A percentile compares a stretch with the other conserved stretches of the same genome.
These are phyloP conservation scores for Nissolia schottii DNA, from an alignment of 306 rosid genomes.

Conservation along the genomic window DNA sequence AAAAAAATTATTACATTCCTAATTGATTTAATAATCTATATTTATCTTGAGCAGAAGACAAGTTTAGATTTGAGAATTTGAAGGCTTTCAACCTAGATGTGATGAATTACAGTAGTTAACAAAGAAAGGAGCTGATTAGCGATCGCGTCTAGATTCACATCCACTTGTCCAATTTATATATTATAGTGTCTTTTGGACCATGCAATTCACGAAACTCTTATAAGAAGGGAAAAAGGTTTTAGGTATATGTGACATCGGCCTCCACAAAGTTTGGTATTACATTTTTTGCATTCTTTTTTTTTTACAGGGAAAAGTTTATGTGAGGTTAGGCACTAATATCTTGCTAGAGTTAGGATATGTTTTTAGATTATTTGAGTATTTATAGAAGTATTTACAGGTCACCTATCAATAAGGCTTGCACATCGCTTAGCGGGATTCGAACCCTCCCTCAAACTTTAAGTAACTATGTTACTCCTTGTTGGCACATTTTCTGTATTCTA, in stretches of 20 bases:
- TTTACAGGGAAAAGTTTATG: too few relatives aligned
- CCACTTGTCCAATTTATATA: neutral
- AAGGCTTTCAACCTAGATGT: conserved; percentile 16
- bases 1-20: neutral
- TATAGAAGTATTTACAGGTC: too few relatives aligned
- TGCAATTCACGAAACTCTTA: conserved; percentile 15
- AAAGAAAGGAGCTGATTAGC: neutral
- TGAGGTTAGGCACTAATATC: too few relatives aligned
- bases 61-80: conserved; percentile 16
- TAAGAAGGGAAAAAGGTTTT: neutral
- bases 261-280: neutral
- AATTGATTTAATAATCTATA: neutral
- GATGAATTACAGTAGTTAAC: conserved; percentile 14
- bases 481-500: neutral
- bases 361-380: too few relatives aligned
- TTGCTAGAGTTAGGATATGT: too few relatives aligned
- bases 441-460: too few relatives aligned
- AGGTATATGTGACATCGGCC: conserved; percentile 5
- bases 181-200: neutral
- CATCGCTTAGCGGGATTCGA: too few relatives aligned
- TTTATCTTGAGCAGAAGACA: conserved; percentile 10
- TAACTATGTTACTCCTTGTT: too few relatives aligned
- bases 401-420: too few relatives aligned
- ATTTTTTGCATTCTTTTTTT: too few relatives aligned
- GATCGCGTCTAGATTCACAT: neutral